A percentile compares a stretch with the other conserved stretches of the same genome.
Conservation (phyloP, 306 rosid genomes). For the Lathyrus oleraceus region DNA sequence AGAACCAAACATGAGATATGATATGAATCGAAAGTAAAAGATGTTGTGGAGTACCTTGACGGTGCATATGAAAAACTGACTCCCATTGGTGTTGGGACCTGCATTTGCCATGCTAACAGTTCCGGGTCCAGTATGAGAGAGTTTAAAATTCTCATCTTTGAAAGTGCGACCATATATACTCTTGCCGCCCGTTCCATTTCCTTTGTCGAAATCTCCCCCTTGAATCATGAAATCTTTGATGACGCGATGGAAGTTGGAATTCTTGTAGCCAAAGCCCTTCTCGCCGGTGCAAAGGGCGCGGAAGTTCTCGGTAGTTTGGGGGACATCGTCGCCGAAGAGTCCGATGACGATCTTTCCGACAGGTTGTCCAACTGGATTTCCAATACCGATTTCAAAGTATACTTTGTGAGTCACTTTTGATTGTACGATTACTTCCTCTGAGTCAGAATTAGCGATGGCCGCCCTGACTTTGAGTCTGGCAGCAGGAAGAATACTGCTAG, state of each 20-base stretch:
- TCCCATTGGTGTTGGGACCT: constrained; percentile 96
- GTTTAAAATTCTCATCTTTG: constrained; percentile 89
- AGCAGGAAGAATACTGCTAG: not conserved
- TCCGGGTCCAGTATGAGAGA: constrained; percentile 84
- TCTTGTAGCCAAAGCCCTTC: constrained; percentile 93
- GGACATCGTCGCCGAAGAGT: constrained; percentile 93
- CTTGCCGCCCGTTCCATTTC: constrained; percentile 97
- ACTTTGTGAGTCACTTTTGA: constrained; percentile 88
- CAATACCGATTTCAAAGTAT: constrained; percentile 78
- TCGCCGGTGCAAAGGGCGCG: constrained; percentile 99
- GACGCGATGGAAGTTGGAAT: constrained; percentile 80
- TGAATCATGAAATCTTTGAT: constrained; percentile 99
- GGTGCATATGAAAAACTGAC: constrained; percentile 96
- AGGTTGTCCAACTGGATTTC: constrained; percentile 93
- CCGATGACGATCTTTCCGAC: constrained; percentile 90
- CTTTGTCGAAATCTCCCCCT: constrained; percentile 94
- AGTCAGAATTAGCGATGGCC: not conserved
- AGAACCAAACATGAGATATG: constrained; percentile 11
- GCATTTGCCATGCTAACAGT: constrained; percentile 98
- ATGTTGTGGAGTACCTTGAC: constrained; percentile 61
- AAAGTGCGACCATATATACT: constrained; percentile 97
- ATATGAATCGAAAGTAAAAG: constrained; percentile 10
- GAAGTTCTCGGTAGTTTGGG: constrained; percentile 87
- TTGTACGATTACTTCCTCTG: constrained; percentile 44
- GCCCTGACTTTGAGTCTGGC: constrained; percentile 1